phyloP scores from a whole-genome alignment of 225 moss, liverwort and hornwort species.

The Antitrichia curtipendula region DNA sequence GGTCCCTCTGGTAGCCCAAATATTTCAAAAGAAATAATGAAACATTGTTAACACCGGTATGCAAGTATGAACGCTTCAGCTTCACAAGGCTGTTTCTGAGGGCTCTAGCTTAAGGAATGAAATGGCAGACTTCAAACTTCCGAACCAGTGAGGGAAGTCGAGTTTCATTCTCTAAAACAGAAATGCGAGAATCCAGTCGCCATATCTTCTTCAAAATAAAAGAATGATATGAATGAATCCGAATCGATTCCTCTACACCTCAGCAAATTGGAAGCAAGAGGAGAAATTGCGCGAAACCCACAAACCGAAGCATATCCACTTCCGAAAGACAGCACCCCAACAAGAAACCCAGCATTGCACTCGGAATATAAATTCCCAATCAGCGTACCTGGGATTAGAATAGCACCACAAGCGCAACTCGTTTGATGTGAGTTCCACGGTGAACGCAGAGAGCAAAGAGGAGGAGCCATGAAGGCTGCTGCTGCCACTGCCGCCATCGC shows the following conservation, averaged over 20 bases:
- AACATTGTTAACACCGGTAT: neutral
- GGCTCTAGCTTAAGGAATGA: neutral
- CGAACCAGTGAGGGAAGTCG: neutral
- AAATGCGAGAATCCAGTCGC: neutral
- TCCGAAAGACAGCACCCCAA: neutral
- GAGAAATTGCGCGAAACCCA: neutral
- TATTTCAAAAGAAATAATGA: neutral
- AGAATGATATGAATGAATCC: neutral
- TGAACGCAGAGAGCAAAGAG: neutral
- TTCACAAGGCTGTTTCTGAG: neutral
- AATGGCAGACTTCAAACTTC: neutral
- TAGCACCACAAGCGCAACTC: neutral
- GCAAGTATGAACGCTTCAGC: neutral
- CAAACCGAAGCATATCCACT: neutral
- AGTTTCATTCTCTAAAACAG: neutral
- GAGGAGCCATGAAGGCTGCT: neutral
- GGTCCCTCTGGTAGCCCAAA: neutral
- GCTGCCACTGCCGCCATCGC: slow-evolving; percentile 2
- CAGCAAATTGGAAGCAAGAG: neutral
- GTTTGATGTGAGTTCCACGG: neutral
- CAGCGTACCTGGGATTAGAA: neutral
- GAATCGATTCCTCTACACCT: neutral
- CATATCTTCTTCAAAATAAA: neutral
- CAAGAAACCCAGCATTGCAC: neutral
- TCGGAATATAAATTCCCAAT: neutral